These are phyloP conservation scores for Lonicera japonica DNA, from an alignment of 129 eudicot genomes.

Conservation along the genomic window DNA sequence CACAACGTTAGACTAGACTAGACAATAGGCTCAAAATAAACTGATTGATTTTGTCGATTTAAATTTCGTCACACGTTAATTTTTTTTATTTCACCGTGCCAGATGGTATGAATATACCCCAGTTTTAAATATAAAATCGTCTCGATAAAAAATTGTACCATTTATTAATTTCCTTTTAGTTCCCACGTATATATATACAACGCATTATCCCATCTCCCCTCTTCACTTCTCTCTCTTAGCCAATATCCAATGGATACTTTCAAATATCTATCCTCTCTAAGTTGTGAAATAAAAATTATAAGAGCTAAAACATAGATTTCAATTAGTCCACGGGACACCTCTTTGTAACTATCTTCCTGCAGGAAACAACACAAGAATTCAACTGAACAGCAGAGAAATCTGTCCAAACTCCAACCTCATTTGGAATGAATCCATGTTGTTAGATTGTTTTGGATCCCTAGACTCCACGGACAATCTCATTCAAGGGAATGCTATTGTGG, in stretches of 20 bases:
- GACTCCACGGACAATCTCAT: slow-evolving; percentile 32
- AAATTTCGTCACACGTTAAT: too few species aligned
- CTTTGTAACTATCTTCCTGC: slow-evolving; percentile 51
- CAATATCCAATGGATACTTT: slow-evolving; percentile 35
- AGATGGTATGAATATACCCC: too few species aligned
- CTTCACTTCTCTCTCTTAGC: not conserved
- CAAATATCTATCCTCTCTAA: slow-evolving; percentile 27
- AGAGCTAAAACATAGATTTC: slow-evolving; percentile 42
- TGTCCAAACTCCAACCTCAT: slow-evolving; percentile 23
- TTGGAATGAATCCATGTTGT: slow-evolving; percentile 43
- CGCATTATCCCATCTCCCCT: too few species aligned
- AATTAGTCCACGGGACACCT: slow-evolving; percentile 22
- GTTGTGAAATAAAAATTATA: slow-evolving; percentile 40
- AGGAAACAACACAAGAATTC: slow-evolving; percentile 48
- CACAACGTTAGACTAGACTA: too few species aligned
- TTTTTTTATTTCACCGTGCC: too few species aligned
- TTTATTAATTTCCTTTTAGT: too few species aligned
- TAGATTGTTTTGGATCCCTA: slow-evolving; percentile 46
- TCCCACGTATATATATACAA: too few species aligned
- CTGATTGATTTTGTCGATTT: too few species aligned
- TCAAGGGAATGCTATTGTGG: slow-evolving; percentile 34
- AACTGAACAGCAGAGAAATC: slow-evolving; percentile 38
- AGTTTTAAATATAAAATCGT: too few species aligned
- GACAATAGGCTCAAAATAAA: too few species aligned
- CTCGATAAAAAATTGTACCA: too few species aligned